A percentile compares a stretch with the other conserved stretches of the same genome.
Evolutionary conservation across 768 basidiomycete species (phyloP).

Genomic region (Clitopilus passeckerianus): DNA sequence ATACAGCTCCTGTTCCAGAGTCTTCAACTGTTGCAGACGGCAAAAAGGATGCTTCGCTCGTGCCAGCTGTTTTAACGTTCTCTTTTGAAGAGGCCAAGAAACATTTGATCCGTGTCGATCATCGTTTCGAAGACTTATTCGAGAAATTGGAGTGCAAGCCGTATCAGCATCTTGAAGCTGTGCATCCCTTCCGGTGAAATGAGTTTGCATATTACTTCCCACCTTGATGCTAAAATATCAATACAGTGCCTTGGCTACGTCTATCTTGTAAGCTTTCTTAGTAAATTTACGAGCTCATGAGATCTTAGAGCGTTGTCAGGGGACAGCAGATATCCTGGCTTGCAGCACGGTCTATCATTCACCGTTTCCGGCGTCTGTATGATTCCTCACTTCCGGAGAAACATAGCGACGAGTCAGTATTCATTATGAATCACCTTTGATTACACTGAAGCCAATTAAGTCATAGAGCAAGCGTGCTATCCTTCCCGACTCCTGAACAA

Average conservation of each 20-base stretch:
- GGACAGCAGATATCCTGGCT: constrained; percentile 84
- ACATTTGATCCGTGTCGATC: constrained; percentile 64
- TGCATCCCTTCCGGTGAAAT: constrained; percentile 78
- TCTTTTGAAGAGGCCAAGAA: constrained; percentile 70
- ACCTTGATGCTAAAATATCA: background rate
- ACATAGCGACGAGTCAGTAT: constrained; percentile 13
- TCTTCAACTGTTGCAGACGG: constrained; percentile 2
- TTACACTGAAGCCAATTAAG: background rate
- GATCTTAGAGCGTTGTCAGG: constrained; percentile 23
- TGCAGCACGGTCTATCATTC: constrained; percentile 79
- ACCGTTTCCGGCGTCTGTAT: constrained; percentile 74
- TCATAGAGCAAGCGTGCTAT: constrained; percentile 22
- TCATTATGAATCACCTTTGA: background rate
- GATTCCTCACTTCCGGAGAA: constrained; percentile 72
- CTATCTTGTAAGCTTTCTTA: constrained; percentile 54
- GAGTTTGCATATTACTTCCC: background rate
- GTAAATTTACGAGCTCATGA: background rate
- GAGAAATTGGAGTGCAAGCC: constrained; percentile 64
- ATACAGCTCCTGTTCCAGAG: background rate
- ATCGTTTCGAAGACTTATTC: constrained; percentile 71
- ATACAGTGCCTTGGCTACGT: constrained; percentile 59
- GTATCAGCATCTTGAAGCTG: constrained; percentile 64
- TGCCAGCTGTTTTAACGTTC: constrained; percentile 73
- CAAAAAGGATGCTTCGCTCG: constrained; percentile 24
- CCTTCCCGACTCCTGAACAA: constrained; percentile 70